phyloP scores from a whole-genome alignment of 1,139 yeast genomes.

The Sugiyamaella castrensis region DNA sequence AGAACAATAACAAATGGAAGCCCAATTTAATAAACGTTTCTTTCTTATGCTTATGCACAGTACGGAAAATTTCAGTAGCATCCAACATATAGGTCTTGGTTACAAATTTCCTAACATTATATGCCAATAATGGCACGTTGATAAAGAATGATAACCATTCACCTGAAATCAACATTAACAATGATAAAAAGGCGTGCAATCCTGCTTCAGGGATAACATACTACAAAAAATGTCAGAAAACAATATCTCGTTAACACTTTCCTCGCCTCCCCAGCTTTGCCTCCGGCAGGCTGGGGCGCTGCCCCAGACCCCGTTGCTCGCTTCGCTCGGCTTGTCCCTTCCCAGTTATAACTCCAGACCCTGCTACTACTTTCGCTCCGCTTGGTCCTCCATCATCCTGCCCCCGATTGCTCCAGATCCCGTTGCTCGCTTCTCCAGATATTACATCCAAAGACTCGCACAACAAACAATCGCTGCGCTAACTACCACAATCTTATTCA shows the following conservation, averaged over 20 bases:
- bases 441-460: no score
- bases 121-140: constrained; percentile 75
- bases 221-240: constrained; percentile 15
- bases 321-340: not conserved
- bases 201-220: constrained; percentile 83
- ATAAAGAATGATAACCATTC: constrained; percentile 83
- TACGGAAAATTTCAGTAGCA: constrained; percentile 93
- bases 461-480: no score
- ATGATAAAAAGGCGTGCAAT: constrained; percentile 65
- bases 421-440: no score
- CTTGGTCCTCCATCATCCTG: no score
- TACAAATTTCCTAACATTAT: constrained; percentile 68
- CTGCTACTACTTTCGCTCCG: no score
- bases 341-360: no score
- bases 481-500: no score
- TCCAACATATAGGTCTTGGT: constrained; percentile 75
- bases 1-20: constrained; percentile 81
- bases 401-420: no score
- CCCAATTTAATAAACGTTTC: constrained; percentile 85
- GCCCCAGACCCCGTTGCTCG: not conserved
- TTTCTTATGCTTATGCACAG: constrained; percentile 81
- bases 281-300: not conserved
- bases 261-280: no score
- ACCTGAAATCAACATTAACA: constrained; percentile 70
- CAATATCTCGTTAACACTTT: no score